Evolutionary conservation across 345 rosid species (phyloP).

Genomic region (Syzygium grande): DNA sequence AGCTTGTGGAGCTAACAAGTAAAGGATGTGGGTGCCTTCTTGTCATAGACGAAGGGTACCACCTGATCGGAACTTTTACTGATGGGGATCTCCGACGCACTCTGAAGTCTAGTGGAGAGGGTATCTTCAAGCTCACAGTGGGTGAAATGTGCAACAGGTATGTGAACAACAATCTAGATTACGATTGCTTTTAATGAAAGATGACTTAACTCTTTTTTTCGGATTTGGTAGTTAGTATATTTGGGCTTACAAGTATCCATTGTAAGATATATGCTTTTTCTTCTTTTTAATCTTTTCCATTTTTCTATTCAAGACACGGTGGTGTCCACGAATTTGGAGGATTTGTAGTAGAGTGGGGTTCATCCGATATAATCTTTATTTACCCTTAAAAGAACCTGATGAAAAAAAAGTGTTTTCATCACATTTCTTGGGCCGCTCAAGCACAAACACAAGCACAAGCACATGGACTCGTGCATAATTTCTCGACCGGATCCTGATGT

Average conservation of each 20-base stretch:
- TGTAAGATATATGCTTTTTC: not conserved
- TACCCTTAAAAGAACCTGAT: not conserved
- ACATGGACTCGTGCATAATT: not conserved
- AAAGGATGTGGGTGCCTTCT: conserved; percentile 96
- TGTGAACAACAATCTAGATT: not conserved
- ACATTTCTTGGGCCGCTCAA: not conserved
- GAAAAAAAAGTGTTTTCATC: not conserved
- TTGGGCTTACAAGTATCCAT: not conserved
- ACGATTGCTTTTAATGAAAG: not conserved
- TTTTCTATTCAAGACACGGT: not conserved
- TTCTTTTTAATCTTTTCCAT: not conserved
- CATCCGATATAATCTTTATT: not conserved
- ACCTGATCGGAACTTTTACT: conserved; percentile 80
- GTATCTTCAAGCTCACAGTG: conserved; percentile 81
- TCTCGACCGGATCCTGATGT: not conserved
- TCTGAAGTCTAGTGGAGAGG: conserved; percentile 83
- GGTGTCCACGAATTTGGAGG: not conserved
- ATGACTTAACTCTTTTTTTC: not conserved
- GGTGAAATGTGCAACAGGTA: conserved; percentile 98
- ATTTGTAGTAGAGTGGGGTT: not conserved
- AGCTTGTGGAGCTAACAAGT: conserved; percentile 82
- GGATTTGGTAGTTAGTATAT: not conserved
- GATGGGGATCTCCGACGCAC: conserved; percentile 96
- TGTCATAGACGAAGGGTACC: conserved; percentile 52
- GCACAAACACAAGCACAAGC: not conserved